Conservation (phyloP, 345 rosid genomes). For the Rhodamnia rubescens region DNA sequence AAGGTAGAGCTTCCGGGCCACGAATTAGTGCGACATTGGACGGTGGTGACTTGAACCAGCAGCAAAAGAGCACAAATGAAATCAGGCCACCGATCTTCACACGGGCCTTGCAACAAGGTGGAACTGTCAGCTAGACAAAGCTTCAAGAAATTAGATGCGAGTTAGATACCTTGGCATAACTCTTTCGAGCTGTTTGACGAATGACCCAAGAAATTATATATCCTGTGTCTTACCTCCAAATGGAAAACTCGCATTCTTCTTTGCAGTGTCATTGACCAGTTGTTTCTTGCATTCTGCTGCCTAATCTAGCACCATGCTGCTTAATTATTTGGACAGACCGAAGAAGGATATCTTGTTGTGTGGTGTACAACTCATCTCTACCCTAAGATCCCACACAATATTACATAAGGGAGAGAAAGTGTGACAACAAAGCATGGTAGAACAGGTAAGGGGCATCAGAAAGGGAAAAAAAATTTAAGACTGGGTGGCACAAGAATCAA, state of each 20-base stretch:
- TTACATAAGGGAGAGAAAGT: not conserved
- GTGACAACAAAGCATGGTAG: not conserved
- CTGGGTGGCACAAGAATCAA: not conserved
- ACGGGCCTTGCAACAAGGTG: not conserved
- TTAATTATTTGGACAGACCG: constrained; percentile 54
- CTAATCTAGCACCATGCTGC: constrained; percentile 61
- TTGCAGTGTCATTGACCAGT: not conserved
- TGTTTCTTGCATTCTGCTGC: constrained; percentile 16
- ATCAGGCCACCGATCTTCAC: not conserved
- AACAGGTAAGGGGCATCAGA: not conserved
- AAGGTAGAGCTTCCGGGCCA: not conserved
- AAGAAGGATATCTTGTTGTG: constrained; percentile 67
- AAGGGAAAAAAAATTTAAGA: not conserved
- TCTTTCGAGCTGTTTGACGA: not conserved
- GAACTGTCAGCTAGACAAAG: not conserved
- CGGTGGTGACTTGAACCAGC: not conserved
- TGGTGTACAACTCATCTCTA: constrained; percentile 50
- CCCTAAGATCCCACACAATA: constrained; percentile 21
- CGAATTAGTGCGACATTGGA: not conserved
- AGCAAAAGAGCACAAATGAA: not conserved
- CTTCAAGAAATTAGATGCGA: not conserved
- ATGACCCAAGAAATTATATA: not conserved
- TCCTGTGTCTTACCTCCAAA: constrained; percentile 12
- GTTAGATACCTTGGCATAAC: not conserved
- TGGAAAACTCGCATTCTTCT: not conserved